Evolutionary conservation across 1,284 basidiomycete species (phyloP), one percentile per base, ranked within the genome.

Genomic region (Fomitiporia mediterranea): DNA sequence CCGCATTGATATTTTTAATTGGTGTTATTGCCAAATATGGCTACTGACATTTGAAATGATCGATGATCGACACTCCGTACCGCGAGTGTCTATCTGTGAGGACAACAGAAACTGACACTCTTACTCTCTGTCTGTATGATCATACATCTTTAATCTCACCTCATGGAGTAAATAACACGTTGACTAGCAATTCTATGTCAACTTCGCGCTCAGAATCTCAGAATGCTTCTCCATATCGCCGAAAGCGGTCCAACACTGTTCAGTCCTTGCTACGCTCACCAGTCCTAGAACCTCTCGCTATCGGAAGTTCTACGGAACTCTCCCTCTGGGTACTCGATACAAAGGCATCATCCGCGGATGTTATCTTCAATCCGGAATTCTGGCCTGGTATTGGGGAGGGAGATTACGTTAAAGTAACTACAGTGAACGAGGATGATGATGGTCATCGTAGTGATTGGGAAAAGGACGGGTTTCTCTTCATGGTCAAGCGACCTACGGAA

Each of bases 381-480:
- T 90, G 86, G 84, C 84, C 85, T 15, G 89, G 89, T 2, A 83
- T 89, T 46, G 71, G 72, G 40, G 84, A 86, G 62, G 89, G 88
- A 7, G 89, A 91, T 64, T 70, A 89, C 64, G 65, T 91, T 37
- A 76, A 78, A 54, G 78, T 89, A 8, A 76, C 72, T 40, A 70
- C 70, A 35, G 70, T 72, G 46, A 70, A 72, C 34, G 69, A 73
- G 19, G 74, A 78, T 6, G 72, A 69, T 51, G 66, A 73, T n/a
- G 68, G 72, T 17, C 70, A 74, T 19, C 37, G 11, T 3, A 30
- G 21, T 7, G 30, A 15, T 17, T 57, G 56, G 56, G 56, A 57
- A 38, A 53, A 38, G 15, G 51, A 53, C 13, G 80, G 79, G 0
- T 84, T 86, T 61, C 70, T 91, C 35, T 89, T 89, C 66, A 74